Percentiles rank a stretch among this genome's conserved stretches.
Conservation (phyloP, 2,329 filamentous ascomycete species). For the Cladosporium halotolerans region DNA sequence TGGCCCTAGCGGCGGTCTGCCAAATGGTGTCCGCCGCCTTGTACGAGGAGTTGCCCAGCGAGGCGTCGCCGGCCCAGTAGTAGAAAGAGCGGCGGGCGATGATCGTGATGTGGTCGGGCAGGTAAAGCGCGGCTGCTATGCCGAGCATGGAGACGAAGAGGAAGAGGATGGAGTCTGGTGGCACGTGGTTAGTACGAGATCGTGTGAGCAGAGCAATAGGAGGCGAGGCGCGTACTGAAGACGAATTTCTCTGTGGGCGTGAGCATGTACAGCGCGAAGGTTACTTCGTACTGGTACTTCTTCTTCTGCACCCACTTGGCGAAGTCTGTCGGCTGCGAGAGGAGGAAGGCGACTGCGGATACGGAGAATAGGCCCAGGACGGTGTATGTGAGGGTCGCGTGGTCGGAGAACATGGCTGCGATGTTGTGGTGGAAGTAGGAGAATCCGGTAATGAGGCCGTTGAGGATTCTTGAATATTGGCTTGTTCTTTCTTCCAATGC, state of each 20-base stretch:
- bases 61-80: slow-evolving; percentile 75
- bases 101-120: slow-evolving; percentile 81
- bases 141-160: slow-evolving; percentile 79
- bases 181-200: neutral
- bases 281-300: slow-evolving; percentile 97
- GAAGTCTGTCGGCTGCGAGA: slow-evolving; percentile 49
- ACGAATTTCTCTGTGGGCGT: slow-evolving; percentile 94
- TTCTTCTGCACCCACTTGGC: slow-evolving; percentile 88
- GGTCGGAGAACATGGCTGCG: slow-evolving; percentile 12
- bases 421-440: neutral
- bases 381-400: slow-evolving; percentile 19
- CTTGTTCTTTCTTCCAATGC: no score
- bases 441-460: no score
- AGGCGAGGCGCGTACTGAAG: slow-evolving; percentile 64
- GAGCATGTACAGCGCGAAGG: slow-evolving; percentile 94
- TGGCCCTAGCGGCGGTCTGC: slow-evolving; percentile 16
- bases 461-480: no score
- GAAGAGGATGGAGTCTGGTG: slow-evolving; percentile 80
- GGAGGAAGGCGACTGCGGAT: slow-evolving; percentile 32
- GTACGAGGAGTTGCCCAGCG: slow-evolving; percentile 11
- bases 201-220: neutral
- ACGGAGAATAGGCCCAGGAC: slow-evolving; percentile 33
- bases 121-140: slow-evolving; percentile 84
- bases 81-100: slow-evolving; percentile 85
- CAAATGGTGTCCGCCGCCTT: slow-evolving; percentile 17